Conservation (phyloP, 108 stramenopile genomes). For the Phaeodactylum tricornutum region DNA sequence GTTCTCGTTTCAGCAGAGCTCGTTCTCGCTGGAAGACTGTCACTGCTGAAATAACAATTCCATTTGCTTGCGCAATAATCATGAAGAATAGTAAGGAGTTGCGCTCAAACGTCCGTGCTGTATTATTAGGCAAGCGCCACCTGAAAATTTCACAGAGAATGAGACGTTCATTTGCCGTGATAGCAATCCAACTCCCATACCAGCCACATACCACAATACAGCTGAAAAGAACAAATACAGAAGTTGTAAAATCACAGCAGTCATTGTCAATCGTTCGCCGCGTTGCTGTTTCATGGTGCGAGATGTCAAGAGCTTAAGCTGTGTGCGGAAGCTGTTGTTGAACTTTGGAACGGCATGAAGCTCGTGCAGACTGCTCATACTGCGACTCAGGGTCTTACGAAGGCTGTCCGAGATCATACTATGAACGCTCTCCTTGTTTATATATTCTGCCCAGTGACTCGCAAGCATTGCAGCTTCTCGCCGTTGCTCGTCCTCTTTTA, state of each 20-base stretch:
- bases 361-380: conserved; percentile 33
- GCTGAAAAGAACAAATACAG: conserved; percentile 43
- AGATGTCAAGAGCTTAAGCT: conserved; percentile 34
- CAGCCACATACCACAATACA: conserved; percentile 59
- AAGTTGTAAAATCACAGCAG: conserved; percentile 29
- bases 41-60: conserved; percentile 44
- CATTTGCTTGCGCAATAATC: conserved; percentile 52
- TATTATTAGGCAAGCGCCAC: conserved; percentile 51
- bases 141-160: too few relatives aligned
- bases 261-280: conserved; percentile 48
- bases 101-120: conserved; percentile 41
- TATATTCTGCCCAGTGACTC: conserved; percentile 10
- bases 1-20: conserved; percentile 48
- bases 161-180: too few relatives aligned
- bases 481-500: conserved; percentile 36
- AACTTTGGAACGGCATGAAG: conserved; percentile 34
- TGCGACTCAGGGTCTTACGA: conserved; percentile 3
- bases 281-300: conserved; percentile 59
- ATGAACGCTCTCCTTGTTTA: conserved; percentile 1
- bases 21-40: conserved; percentile 53
- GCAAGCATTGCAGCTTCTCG: conserved; percentile 4
- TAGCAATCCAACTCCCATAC: too few relatives aligned
- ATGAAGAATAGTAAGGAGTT: conserved; percentile 69
- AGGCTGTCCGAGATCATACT: neutral
- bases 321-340: conserved; percentile 31